Conservation (phyloP, 306 rosid species). For the Delonix regia region DNA sequence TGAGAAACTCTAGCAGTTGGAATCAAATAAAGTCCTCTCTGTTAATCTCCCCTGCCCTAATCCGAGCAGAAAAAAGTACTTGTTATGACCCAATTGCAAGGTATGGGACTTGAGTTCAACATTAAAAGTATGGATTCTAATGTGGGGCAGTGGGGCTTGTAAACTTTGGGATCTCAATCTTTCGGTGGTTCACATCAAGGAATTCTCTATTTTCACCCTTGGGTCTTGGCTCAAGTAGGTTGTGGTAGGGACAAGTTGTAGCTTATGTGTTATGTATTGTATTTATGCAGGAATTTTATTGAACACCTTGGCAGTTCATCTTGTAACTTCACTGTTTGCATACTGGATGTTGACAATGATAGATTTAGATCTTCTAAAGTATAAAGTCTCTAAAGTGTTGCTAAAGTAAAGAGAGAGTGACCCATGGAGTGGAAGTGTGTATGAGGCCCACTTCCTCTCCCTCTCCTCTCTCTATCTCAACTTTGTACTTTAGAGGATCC, state of each 20-base stretch:
- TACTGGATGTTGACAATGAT: constrained; percentile 22
- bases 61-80: background rate
- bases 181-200: no score
- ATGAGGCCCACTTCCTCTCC: no score
- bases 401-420: no score
- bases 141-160: background rate
- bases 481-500: no score
- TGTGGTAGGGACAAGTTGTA: background rate
- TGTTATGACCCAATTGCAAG: background rate
- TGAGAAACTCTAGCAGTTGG: background rate
- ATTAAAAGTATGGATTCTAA: background rate
- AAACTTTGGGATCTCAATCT: background rate
- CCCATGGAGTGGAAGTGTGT: no score
- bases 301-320: background rate
- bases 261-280: background rate
- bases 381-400: no score
- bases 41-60: background rate
- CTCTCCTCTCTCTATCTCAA: no score
- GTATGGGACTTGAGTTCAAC: background rate
- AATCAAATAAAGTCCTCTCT: background rate
- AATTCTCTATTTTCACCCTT: background rate
- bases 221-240: background rate
- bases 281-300: background rate
- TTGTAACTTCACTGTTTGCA: background rate
- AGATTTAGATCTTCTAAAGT: no score